Evolutionary conservation across 1,284 basidiomycete genomes (phyloP).

Genomic region (Ustilago crameri): DNA sequence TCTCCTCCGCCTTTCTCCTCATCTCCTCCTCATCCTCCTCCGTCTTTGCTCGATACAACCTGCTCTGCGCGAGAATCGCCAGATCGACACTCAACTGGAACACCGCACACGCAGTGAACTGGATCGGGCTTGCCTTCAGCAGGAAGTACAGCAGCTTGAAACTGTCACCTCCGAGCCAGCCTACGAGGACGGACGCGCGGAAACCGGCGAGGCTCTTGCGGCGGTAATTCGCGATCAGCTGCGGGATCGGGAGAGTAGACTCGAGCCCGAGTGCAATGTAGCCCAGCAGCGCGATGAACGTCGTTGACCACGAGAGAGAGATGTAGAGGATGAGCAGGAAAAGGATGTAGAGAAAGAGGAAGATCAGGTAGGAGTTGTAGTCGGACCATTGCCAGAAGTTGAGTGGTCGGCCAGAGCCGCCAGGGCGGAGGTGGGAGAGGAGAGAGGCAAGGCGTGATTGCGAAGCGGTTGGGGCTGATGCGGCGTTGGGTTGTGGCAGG

Average conservation of each 20-base stretch:
- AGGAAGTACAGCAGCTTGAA: slow-evolving; percentile 67
- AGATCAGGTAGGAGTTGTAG: slow-evolving; percentile 80
- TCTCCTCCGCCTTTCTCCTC: slow-evolving; percentile 2
- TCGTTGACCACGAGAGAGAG: slow-evolving; percentile 76
- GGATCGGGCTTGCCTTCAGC: slow-evolving; percentile 34
- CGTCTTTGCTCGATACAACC: slow-evolving; percentile 63
- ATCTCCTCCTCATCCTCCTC: slow-evolving; percentile 49
- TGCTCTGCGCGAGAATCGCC: slow-evolving; percentile 63
- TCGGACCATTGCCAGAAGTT: slow-evolving; percentile 86
- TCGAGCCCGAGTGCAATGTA: slow-evolving; percentile 77
- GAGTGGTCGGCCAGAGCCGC: slow-evolving; percentile 71
- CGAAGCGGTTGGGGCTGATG: background rate
- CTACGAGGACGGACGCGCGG: slow-evolving; percentile 78
- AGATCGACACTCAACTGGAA: slow-evolving; percentile 67
- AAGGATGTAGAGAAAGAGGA: slow-evolving; percentile 78
- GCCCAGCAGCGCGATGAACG: slow-evolving; percentile 78
- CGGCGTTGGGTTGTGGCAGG: slow-evolving; percentile 3
- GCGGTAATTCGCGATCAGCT: slow-evolving; percentile 73
- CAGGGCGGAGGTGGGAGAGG: background rate
- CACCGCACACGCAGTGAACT: slow-evolving; percentile 52
- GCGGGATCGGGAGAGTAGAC: slow-evolving; percentile 64
- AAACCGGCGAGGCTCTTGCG: slow-evolving; percentile 83
- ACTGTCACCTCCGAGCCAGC: slow-evolving; percentile 69
- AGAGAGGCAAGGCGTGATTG: background rate
- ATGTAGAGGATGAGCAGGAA: slow-evolving; percentile 70